Base-by-base conservation (phyloP, 106 monocot species). In the Platanthera zijinensis region DNA sequence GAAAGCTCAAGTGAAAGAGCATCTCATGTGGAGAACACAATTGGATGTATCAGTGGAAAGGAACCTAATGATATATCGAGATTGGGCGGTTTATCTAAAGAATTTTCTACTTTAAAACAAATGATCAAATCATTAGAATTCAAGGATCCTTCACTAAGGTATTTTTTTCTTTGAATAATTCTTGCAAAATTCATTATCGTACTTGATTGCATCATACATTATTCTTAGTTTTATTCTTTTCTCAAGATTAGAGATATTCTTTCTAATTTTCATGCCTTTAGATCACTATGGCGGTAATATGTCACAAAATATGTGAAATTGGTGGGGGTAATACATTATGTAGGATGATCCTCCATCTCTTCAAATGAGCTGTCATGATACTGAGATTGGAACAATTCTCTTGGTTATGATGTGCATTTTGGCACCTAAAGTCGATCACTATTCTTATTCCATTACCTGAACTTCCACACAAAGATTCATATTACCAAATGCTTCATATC, bases 31-130 rank as follows among this genome's bases (percentile, higher is more conserved):
- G 69, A 46, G 15, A 56, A 76, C 22, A 12, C 9, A 1, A 39
- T 8, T 69, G 51, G 73, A 45, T 75, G 69, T n/a, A 51, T 76
- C 30, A 52, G 53, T 59, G 76, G 75, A 28, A 79, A 52, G 52
- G 71, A 77, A 61, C 57, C 48, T 32, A 25, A 18, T 52, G 53
- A 74, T 72, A 18, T 72, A 68, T 84, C 86, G 74, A 91, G 21
- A 80, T 79, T 94, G 75, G 94, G 97, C 75, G 93, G 97, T 48
- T 78, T 97, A 74, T 86, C 89, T 17, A 97, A 94, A 83, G 94
- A 97, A 78, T 83, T 78, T 86, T 68, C 80, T n/a, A 78, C 77
- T 76, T 80, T 97, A 73, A 89, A 89, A 50, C 89, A 91, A 74
- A 87, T 94, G 22, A 91, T 97, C 62, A 80, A 57, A 28, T 89